These are phyloP conservation scores for Ceratobasidium sp. DNA, from an alignment of 1,284 basidiomycete species.

Conservation along the genomic window DNA sequence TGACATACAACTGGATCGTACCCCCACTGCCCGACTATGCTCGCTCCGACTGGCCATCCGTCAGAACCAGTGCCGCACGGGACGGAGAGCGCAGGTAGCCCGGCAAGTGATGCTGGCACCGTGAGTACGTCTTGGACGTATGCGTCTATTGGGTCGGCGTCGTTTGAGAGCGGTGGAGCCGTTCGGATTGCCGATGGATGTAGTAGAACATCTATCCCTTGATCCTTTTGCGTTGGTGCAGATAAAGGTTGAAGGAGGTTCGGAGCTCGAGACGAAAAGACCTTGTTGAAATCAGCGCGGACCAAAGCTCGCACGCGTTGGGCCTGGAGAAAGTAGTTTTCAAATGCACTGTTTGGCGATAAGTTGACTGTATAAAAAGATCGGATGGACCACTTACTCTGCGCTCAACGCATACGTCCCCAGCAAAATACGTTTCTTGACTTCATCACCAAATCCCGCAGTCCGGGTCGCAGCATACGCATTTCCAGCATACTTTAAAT, in stretches of 20 bases:
- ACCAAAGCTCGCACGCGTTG: conserved; percentile 78
- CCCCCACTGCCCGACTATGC: conserved; percentile 91
- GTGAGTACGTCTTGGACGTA: conserved; percentile 95
- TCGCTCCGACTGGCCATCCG: conserved; percentile 87
- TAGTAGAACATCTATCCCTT: conserved; percentile 77
- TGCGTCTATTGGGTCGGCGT: conserved; percentile 52
- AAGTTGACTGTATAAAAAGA: not conserved
- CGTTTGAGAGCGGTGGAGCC: conserved; percentile 64
- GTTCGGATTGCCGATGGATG: conserved; percentile 85
- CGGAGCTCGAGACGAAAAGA: conserved; percentile 61
- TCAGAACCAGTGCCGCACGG: conserved; percentile 63
- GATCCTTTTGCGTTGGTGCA: not conserved
- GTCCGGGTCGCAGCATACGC: conserved; percentile 69
- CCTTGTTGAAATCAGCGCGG: conserved; percentile 73
- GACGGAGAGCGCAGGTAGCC: conserved; percentile 82
- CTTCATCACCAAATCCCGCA: conserved; percentile 82
- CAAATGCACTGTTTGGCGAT: conserved; percentile 74
- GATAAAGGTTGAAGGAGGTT: conserved; percentile 54
- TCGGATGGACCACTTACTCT: conserved; percentile 64
- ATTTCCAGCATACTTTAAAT: conserved; percentile 56
- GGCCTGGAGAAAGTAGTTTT: conserved; percentile 96
- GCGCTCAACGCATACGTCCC: conserved; percentile 93
- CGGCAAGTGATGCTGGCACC: conserved; percentile 89
- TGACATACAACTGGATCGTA: conserved; percentile 70
- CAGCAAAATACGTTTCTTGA: conserved; percentile 85